phyloP scores from a whole-genome alignment of 1,284 basidiomycete species.

The Gyrodon tennesseensis region DNA sequence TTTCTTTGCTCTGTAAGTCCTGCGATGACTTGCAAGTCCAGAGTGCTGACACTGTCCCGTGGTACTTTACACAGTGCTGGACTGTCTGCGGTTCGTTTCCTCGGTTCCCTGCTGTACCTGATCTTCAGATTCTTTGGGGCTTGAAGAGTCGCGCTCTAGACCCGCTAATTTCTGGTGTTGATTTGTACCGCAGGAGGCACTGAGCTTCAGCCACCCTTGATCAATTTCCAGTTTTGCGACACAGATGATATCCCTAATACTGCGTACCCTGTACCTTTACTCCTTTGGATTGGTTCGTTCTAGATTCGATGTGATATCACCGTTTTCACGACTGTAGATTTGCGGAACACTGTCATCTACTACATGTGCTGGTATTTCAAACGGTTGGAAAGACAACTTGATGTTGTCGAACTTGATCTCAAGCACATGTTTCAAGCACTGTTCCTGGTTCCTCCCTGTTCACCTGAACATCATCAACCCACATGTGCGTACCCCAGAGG shows the following conservation, averaged over 20 bases:
- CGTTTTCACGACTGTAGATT: slow-evolving; percentile 12
- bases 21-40: not conserved
- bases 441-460: not conserved
- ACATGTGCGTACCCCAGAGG: too few relatives aligned
- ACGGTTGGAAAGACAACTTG: slow-evolving; percentile 20
- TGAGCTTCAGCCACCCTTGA: slow-evolving; percentile 5
- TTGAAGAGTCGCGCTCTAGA: slow-evolving; percentile 30
- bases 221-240: slow-evolving; percentile 6
- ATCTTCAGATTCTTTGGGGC: slow-evolving; percentile 69
- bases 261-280: slow-evolving; percentile 28
- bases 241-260: slow-evolving; percentile 19
- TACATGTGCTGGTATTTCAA: slow-evolving; percentile 14
- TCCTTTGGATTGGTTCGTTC: slow-evolving; percentile 3
- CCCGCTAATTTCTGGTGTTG: slow-evolving; percentile 2
- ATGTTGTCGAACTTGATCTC: slow-evolving; percentile 20
- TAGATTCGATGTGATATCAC: slow-evolving; percentile 5
- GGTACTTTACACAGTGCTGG: slow-evolving; percentile 56
- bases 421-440: slow-evolving; percentile 11
- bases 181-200: slow-evolving; percentile 25
- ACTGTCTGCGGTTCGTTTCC: slow-evolving; percentile 75
- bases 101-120: slow-evolving; percentile 76
- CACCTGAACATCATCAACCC: not conserved
- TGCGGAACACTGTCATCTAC: not conserved
- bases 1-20: slow-evolving; percentile 74
- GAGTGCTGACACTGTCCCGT: slow-evolving; percentile 13